Evolutionary conservation across 148 eudicot genomes (phyloP).

Genomic region (Chenopodium berlandieri): DNA sequence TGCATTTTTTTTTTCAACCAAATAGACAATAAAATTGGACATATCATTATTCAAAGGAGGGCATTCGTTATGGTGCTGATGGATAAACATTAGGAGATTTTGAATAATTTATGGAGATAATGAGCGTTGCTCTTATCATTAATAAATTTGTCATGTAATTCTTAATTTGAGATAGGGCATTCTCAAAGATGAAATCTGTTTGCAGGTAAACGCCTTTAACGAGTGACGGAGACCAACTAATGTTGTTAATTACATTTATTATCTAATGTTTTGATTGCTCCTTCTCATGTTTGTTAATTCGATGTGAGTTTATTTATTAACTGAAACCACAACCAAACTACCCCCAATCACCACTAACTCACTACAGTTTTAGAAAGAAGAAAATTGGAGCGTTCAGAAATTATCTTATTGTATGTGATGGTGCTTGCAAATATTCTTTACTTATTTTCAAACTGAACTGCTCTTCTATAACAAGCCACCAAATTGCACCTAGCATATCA

Average conservation of each 20-base stretch:
- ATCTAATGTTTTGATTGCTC: background rate
- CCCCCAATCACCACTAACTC: background rate
- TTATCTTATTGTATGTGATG: background rate
- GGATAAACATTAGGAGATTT: background rate
- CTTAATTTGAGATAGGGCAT: background rate
- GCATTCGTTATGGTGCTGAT: background rate
- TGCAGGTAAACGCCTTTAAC: background rate
- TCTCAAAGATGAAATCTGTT: background rate
- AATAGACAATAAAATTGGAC: background rate
- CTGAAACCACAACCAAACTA: background rate
- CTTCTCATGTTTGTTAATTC: background rate
- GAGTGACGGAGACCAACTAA: background rate
- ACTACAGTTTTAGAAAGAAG: background rate
- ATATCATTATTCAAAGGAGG: background rate
- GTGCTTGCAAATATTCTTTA: background rate
- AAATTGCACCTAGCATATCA: background rate
- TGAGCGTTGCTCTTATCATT: background rate
- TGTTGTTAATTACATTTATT: background rate
- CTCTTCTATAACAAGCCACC: background rate
- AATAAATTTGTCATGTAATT: background rate
- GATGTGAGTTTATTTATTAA: background rate
- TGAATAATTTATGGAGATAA: background rate
- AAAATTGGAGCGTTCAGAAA: background rate
- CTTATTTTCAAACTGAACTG: background rate
- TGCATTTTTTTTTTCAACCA: background rate